Percentiles rank a stretch among this genome's conserved stretches.
phyloP scores from a whole-genome alignment of 2,329 filamentous ascomycete species.

The Penicillium sumatraense region DNA sequence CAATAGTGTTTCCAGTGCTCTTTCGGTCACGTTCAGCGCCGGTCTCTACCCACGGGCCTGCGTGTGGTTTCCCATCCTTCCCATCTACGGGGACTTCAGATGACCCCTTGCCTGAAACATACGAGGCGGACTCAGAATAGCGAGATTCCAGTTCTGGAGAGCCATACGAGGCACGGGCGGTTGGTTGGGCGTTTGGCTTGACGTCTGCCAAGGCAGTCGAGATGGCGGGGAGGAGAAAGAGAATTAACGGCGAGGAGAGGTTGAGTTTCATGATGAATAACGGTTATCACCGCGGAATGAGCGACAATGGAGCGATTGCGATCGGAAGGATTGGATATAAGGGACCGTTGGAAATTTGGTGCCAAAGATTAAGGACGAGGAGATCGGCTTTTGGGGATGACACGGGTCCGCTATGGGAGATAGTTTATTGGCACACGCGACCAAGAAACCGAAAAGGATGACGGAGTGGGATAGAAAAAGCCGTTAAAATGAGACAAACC shows the following conservation, averaged over 20 bases:
- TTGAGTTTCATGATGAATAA: conserved; percentile 39
- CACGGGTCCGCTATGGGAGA: not conserved
- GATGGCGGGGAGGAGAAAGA: conserved; percentile 40
- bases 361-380: not conserved
- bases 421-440: not conserved
- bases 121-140: conserved; percentile 22
- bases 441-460: not conserved
- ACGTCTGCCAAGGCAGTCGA: conserved; percentile 30
- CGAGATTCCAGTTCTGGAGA: conserved; percentile 14
- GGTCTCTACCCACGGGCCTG: conserved; percentile 71
- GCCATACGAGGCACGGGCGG: conserved; percentile 17
- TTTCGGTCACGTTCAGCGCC: conserved; percentile 53
- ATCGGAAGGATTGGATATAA: not conserved
- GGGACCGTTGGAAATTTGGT: not conserved
- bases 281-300: conserved; percentile 13
- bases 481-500: not conserved
- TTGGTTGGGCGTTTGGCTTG: conserved; percentile 20
- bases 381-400: conserved; percentile 1
- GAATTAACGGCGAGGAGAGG: conserved; percentile 35
- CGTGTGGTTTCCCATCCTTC: conserved; percentile 89
- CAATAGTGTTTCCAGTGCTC: conserved; percentile 22
- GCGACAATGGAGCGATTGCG: conserved; percentile 3
- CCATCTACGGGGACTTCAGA: conserved; percentile 91
- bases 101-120: conserved; percentile 53
- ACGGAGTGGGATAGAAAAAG: not conserved